These are phyloP conservation scores for Rhodocollybia butyracea DNA, from an alignment of 768 basidiomycete species.

Conservation along the genomic window DNA sequence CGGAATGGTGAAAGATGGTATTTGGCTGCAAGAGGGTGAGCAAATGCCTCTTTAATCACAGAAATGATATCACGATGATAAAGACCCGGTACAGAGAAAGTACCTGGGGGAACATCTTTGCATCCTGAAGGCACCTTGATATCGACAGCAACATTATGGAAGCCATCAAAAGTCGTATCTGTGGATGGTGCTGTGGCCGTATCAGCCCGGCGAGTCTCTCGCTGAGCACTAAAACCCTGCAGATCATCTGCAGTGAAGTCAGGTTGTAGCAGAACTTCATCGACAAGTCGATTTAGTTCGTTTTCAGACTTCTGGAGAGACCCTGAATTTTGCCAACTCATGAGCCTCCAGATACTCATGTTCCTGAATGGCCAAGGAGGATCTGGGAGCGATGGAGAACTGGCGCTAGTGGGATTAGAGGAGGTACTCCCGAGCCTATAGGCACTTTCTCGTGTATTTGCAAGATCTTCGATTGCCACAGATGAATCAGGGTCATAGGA, in stretches of 20 bases:
- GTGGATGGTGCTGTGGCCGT: neutral
- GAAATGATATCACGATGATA: constrained; percentile 21
- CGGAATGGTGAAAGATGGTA: constrained; percentile 25
- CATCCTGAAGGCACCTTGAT: constrained; percentile 23
- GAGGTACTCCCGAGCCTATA: neutral
- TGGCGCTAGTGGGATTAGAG: neutral
- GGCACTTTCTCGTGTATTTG: constrained; percentile 11
- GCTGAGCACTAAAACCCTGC: constrained; percentile 14
- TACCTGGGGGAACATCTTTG: constrained; percentile 14
- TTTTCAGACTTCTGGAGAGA: constrained; percentile 13
- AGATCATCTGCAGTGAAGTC: constrained; percentile 19
- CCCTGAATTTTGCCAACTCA: constrained; percentile 23
- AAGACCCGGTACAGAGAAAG: constrained; percentile 23
- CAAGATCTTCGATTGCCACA: constrained; percentile 13
- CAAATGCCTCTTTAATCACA: constrained; percentile 21
- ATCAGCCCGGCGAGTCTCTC: constrained; percentile 16
- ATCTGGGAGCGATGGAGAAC: neutral
- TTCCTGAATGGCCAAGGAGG: constrained; percentile 13
- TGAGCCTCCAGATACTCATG: constrained; percentile 16
- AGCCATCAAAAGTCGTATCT: constrained; percentile 7
- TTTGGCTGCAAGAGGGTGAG: constrained; percentile 13
- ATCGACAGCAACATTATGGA: constrained; percentile 16
- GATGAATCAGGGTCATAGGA: constrained; percentile 22
- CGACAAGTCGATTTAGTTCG: constrained; percentile 15
- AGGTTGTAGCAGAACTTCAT: constrained; percentile 15